These are phyloP conservation scores for Phytophthora multivora DNA, from an alignment of 352 stramenopile genomes.

Conservation along the genomic window DNA sequence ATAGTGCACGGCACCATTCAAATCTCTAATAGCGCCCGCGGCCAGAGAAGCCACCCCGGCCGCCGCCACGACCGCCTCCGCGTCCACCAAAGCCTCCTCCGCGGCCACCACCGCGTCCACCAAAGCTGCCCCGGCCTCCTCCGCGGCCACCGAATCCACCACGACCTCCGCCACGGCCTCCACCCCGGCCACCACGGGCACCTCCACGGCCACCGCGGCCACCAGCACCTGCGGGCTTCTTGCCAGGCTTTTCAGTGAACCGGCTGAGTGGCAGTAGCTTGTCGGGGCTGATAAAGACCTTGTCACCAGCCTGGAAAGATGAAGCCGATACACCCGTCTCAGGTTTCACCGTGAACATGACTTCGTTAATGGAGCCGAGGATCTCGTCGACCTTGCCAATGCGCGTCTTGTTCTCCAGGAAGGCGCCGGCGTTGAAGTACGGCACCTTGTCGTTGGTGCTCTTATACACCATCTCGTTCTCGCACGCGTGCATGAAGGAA, in stretches of 20 bases:
- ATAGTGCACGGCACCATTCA: background rate
- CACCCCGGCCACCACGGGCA: slow-evolving; percentile 39
- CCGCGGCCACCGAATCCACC: slow-evolving; percentile 48
- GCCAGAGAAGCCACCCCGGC: slow-evolving; percentile 22
- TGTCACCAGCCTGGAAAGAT: slow-evolving; percentile 97
- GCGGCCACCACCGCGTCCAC: slow-evolving; percentile 44
- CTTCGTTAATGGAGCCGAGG: slow-evolving; percentile 96
- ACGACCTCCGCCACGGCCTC: slow-evolving; percentile 32
- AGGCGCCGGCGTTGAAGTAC: slow-evolving; percentile 99
- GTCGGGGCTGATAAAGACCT: slow-evolving; percentile 97
- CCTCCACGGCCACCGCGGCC: slow-evolving; percentile 52
- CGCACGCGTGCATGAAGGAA: slow-evolving; percentile 96
- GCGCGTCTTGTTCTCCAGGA: slow-evolving; percentile 99
- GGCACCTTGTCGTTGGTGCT: slow-evolving; percentile 96
- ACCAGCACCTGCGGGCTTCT: slow-evolving; percentile 48
- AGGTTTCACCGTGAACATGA: slow-evolving; percentile 97
- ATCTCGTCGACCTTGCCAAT: slow-evolving; percentile 99
- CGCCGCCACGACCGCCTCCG: slow-evolving; percentile 39
- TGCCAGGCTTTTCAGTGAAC: slow-evolving; percentile 94
- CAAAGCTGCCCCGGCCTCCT: slow-evolving; percentile 49
- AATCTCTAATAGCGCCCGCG: slow-evolving; percentile 38
- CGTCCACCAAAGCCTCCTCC: slow-evolving; percentile 47
- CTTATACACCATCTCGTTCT: slow-evolving; percentile 98
- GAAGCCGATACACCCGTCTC: slow-evolving; percentile 94
- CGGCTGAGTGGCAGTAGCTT: slow-evolving; percentile 96